Evolutionary conservation across 768 basidiomycete genomes (phyloP), one percentile per base, ranked within the genome.

Genomic region (Calocera viscosa): DNA sequence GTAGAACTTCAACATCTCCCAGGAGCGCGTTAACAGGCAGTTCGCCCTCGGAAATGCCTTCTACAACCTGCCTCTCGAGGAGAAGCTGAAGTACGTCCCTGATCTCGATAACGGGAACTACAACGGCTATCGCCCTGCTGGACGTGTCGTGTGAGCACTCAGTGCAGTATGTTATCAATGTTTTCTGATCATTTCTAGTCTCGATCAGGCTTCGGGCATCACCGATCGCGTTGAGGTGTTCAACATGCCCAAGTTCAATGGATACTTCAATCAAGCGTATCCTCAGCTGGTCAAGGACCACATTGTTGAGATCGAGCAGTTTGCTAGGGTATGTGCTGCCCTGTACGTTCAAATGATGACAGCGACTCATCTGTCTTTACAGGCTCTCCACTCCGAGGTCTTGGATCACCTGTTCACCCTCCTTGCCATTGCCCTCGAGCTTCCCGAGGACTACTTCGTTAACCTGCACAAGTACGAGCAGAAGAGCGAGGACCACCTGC

Each of bases 171-270:
- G 35, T 14, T 72, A 14, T 12, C 33, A n/a, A 11, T 22, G 39
- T 32, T 39, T 12, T 40, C 30, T 38, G 19, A 28, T 38, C n/a
- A 43, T 26, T 24, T 47, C 19, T 74, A 77, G 65, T 74, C 77
- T 34, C 77, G 78, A 1, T 79, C 76, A 67, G 72, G 77, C 26
- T 16, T 75, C 74, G 7, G 73, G 73, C 66, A 75, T 79, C 3
- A 75, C 75, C 49, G 78, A 79, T 66, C 78, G 78, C 70, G 73
- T 75, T 70, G 78, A 79, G 68, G 72, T 75, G 70, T 71, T 79
- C 65, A 78, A 78, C 67, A 66, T 79, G 10, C 77, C 78, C 1
- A 79, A 79, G 69, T 75, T 74, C 68, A 76, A 72, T 17, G 65
- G 68, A 11, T 68, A 73, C 14, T 75, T 73, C 43, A 69, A 67